Base-by-base conservation (phyloP, 1,284 basidiomycete genomes). In the Leccinum subrobustum region DNA sequence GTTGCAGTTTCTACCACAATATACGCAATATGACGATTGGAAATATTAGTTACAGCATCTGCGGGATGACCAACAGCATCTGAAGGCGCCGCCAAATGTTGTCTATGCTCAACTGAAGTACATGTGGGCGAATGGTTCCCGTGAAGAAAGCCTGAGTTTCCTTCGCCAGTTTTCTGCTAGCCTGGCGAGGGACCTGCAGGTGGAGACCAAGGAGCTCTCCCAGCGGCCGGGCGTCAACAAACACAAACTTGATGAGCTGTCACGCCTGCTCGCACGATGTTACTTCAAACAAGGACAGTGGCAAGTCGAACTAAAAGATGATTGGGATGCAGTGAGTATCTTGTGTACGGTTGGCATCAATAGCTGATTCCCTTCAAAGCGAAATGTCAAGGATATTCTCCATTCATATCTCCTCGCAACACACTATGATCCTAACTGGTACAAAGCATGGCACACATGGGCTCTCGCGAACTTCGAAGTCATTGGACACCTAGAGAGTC, bases 381-480 rank as follows among this genome's bases (percentile, higher is more conserved):
- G 88, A 61, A 89, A 93, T 63, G 86, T 92, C 31, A 84, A 88
- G 50, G 89, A 91, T 48, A 94, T 97, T 60, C 77, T 98, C 9
- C 84, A 89, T 64, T 90, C 93, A 29, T 99, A 97, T 76, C 82
- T 86, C 58, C 81, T 91, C 39, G 93, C 97, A 0, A 98, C 96
- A 2, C 91, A 94, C 71, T 93, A 95, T 64, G 97, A 99, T 74
- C 86, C 91, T 6, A 83, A 83, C 47, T 99, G 96, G 96, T 98
- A 98, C 78, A 98, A 98, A 76, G 97, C 96, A 16, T 98, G 96
- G 96, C 96, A 99, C 74, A 96, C 95, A 1, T 99, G 96, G 95
- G 96, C 97, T 6, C 79, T 99, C 61, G 92, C 95, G 11, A 98
- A 98, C 75, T 97, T 97, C 66, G 95, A 98, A 65, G 93, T 98